A percentile compares a stretch with the other conserved stretches of the same genome.
Evolutionary conservation across 108 stramenopile species (phyloP).

Genomic region (Aurantiochytrium sp.): DNA sequence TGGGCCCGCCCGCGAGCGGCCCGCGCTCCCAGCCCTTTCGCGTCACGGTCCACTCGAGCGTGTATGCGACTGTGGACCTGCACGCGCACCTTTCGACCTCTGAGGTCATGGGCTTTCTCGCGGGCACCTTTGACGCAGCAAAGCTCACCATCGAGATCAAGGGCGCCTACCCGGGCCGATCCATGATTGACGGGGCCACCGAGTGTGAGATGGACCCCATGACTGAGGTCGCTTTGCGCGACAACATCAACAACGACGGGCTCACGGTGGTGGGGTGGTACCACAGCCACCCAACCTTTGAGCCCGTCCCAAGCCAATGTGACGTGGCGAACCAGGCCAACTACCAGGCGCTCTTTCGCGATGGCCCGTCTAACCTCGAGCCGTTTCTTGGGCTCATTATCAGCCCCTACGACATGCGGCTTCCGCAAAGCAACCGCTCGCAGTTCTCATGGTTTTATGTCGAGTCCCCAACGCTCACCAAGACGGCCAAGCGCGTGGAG

Average conservation of each 20-base stretch:
- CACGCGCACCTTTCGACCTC: conserved; percentile 60
- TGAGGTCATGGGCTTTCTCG: conserved; percentile 67
- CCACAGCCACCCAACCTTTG: conserved; percentile 53
- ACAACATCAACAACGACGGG: conserved; percentile 47
- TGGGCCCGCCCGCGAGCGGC: neutral
- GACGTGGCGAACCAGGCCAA: conserved; percentile 61
- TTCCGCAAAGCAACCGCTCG: neutral
- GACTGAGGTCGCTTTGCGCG: conserved; percentile 52
- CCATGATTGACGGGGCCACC: conserved; percentile 51
- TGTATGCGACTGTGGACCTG: conserved; percentile 45
- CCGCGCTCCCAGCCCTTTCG: neutral
- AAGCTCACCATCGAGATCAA: conserved; percentile 39
- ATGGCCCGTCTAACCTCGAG: conserved; percentile 6
- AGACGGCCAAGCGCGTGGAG: conserved; percentile 29
- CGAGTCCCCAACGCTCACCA: neutral
- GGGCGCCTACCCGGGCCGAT: neutral
- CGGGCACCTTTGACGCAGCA: conserved; percentile 59
- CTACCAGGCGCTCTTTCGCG: conserved; percentile 56
- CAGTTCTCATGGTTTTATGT: conserved; percentile 25
- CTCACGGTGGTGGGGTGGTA: conserved; percentile 64
- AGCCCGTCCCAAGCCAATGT: conserved; percentile 53
- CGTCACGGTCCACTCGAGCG: conserved; percentile 19
- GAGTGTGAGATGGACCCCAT: conserved; percentile 69
- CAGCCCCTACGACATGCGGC: conserved; percentile 48
- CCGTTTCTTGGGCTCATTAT: conserved; percentile 61